Conservation (phyloP, 495 filamentous ascomycete genomes). For the Penicillium ochrochloron region DNA sequence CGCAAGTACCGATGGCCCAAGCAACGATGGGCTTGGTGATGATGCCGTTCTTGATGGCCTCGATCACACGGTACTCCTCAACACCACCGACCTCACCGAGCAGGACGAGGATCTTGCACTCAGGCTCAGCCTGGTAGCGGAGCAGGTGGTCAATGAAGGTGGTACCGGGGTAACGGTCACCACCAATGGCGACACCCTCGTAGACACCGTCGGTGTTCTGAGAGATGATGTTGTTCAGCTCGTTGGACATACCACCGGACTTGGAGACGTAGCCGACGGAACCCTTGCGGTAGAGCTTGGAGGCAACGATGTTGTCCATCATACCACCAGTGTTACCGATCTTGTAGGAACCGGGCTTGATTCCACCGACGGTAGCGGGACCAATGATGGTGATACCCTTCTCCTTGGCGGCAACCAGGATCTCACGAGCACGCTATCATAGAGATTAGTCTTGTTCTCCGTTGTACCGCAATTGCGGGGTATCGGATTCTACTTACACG, state of each 20-base stretch:
- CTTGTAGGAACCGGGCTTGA: slow-evolving; percentile 99
- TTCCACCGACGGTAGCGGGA: slow-evolving; percentile 96
- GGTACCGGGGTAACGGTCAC: slow-evolving; percentile 97
- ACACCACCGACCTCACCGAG: slow-evolving; percentile 99
- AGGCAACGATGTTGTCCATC: slow-evolving; percentile 99
- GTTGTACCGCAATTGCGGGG: neutral
- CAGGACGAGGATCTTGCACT: slow-evolving; percentile 94
- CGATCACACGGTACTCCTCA: slow-evolving; percentile 99
- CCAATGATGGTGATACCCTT: slow-evolving; percentile 99
- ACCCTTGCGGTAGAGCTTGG: slow-evolving; percentile 98
- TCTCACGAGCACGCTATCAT: slow-evolving; percentile 88
- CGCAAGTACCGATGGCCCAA: slow-evolving; percentile 99
- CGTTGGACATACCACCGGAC: slow-evolving; percentile 99
- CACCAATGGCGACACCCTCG: slow-evolving; percentile 98
- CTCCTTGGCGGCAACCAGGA: slow-evolving; percentile 90
- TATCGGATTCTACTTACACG: slow-evolving; percentile 65
- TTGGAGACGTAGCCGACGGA: slow-evolving; percentile 99
- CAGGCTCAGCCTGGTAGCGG: slow-evolving; percentile 90
- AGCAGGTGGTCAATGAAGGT: slow-evolving; percentile 99
- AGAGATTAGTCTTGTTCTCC: slow-evolving; percentile 25
- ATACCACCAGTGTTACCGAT: slow-evolving; percentile 99
- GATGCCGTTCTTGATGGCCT: slow-evolving; percentile 88
- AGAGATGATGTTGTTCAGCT: slow-evolving; percentile 98
- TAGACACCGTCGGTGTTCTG: slow-evolving; percentile 96
- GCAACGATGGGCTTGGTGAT: slow-evolving; percentile 99